Evolutionary conservation across 1,284 basidiomycete species (phyloP).

Genomic region (Cronartium ribicola): DNA sequence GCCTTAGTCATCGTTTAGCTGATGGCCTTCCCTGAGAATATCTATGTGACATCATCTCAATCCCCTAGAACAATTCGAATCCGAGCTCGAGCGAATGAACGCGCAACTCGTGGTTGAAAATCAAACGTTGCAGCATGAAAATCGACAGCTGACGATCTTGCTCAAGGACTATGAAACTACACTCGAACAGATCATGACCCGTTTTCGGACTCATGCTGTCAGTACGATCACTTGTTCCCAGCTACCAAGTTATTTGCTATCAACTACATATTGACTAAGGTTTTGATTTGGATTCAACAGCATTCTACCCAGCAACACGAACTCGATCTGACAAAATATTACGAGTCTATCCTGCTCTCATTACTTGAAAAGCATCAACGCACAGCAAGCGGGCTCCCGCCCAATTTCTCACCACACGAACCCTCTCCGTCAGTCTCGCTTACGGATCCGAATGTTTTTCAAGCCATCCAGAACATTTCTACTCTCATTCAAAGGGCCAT

Average conservation of each 20-base stretch:
- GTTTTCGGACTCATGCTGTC: slow-evolving; percentile 87
- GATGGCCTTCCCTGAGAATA: not conserved
- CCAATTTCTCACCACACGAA: slow-evolving; percentile 50
- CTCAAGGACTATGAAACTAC: slow-evolving; percentile 93
- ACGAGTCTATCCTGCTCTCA: slow-evolving; percentile 74
- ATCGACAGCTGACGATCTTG: slow-evolving; percentile 80
- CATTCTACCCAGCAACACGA: slow-evolving; percentile 88
- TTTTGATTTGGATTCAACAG: slow-evolving; percentile 53
- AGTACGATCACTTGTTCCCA: slow-evolving; percentile 52
- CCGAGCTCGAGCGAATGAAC: slow-evolving; percentile 82
- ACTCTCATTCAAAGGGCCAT: slow-evolving; percentile 37
- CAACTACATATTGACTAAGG: not conserved
- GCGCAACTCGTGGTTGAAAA: slow-evolving; percentile 90
- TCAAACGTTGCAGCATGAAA: slow-evolving; percentile 83
- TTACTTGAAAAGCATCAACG: slow-evolving; percentile 60
- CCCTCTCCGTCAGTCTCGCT: slow-evolving; percentile 44
- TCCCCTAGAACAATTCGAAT: slow-evolving; percentile 76
- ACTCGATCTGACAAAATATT: slow-evolving; percentile 79
- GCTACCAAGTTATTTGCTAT: not conserved
- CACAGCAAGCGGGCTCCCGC: slow-evolving; percentile 61
- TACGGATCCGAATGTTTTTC: slow-evolving; percentile 27
- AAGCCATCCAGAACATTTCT: slow-evolving; percentile 26
- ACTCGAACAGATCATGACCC: slow-evolving; percentile 91
- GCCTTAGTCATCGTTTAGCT: slow-evolving; percentile 1
- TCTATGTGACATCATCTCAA: slow-evolving; percentile 3